These are phyloP conservation scores for Cladophialophora exuberans DNA, from an alignment of 2,329 filamentous ascomycete species.

Conservation along the genomic window DNA sequence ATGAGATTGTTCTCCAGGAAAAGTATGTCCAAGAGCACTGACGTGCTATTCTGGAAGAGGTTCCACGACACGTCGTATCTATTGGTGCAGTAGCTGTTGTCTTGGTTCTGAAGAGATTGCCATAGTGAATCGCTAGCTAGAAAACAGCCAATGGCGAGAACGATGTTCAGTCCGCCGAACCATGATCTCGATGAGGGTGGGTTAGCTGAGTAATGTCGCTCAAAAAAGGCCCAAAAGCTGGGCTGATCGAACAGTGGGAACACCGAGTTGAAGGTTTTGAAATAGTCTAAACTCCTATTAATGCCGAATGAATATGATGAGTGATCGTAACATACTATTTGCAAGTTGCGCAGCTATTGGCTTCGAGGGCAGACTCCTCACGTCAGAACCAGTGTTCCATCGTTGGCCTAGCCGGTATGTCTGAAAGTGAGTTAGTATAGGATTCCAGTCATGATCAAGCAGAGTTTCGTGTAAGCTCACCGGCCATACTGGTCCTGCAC, in stretches of 20 bases:
- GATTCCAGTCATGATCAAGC: no score
- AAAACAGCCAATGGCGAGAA: slow-evolving; percentile 18
- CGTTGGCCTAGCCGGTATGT: background rate
- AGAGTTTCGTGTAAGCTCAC: no score
- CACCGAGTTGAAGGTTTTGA: slow-evolving; percentile 15
- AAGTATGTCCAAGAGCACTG: slow-evolving; percentile 8
- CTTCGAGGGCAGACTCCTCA: slow-evolving; percentile 9
- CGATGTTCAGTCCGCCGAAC: slow-evolving; percentile 12
- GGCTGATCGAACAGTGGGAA: slow-evolving; percentile 14
- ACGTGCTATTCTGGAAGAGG: slow-evolving; percentile 19
- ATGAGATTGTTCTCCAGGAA: slow-evolving; percentile 9
- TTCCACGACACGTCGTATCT: slow-evolving; percentile 6
- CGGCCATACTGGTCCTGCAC: slow-evolving; percentile 5
- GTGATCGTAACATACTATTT: slow-evolving; percentile 3
- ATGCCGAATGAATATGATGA: background rate
- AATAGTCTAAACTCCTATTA: slow-evolving; percentile 13
- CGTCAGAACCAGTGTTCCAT: background rate
- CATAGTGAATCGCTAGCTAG: slow-evolving; percentile 11
- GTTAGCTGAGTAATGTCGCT: slow-evolving; percentile 9
- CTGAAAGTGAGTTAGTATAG: no score
- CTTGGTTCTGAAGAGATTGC: background rate
- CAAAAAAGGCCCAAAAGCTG: slow-evolving; percentile 9
- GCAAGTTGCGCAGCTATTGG: slow-evolving; percentile 13
- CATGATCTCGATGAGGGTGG: background rate
- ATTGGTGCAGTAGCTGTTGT: slow-evolving; percentile 3